These are phyloP conservation scores for Trichoderma reesei DNA, from an alignment of 495 filamentous ascomycete genomes.

Conservation along the genomic window DNA sequence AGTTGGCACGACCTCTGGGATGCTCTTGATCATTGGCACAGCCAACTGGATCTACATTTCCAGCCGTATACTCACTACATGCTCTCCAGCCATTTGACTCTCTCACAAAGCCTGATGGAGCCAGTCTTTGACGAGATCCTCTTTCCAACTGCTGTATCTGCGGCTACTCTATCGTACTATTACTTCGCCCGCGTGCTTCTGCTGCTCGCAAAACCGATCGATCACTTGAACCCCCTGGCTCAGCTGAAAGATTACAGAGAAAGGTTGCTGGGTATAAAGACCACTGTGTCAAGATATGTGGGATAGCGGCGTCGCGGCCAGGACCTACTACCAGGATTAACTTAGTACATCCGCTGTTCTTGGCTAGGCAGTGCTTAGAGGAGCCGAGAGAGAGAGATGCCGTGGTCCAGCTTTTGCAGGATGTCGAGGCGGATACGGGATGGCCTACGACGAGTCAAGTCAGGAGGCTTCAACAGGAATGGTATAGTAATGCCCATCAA, in stretches of 20 bases:
- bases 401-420: neutral
- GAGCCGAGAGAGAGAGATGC: neutral
- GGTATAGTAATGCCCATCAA: neutral
- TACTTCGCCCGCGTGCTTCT: neutral
- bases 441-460: neutral
- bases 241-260: neutral
- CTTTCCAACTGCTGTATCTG: neutral
- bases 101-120: neutral
- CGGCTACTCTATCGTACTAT: neutral
- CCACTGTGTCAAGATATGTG: neutral
- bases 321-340: neutral
- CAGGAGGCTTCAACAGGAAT: neutral
- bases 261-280: neutral
- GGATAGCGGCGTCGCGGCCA: neutral
- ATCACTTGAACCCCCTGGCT: neutral
- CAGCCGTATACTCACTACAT: neutral
- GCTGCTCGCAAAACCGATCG: neutral
- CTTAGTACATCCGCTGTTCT: neutral
- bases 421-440: neutral
- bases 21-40: neutral
- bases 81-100: neutral
- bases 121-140: neutral
- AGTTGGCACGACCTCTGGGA: neutral
- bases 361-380: neutral
- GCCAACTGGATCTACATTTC: neutral